A percentile compares a stretch with the other conserved stretches of the same genome.
Evolutionary conservation across 139 green algal species (phyloP).

Genomic region (Mesotaenium endlicherianum): DNA sequence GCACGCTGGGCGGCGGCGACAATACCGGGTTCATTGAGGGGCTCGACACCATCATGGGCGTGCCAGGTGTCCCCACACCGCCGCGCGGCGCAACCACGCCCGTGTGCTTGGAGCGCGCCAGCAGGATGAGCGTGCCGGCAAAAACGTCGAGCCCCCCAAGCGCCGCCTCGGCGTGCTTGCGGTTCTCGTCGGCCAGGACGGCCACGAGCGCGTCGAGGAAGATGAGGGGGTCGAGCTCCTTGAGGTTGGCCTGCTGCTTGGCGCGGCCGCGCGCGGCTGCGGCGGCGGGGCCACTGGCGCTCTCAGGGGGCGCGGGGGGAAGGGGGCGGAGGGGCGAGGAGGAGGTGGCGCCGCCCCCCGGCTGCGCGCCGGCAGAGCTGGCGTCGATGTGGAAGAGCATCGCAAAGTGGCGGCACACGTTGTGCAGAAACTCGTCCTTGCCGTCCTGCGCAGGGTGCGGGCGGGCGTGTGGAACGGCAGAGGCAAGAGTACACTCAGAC

Average conservation of each 20-base stretch:
- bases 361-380: not conserved
- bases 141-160: constrained; percentile 70
- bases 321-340: not conserved
- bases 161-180: constrained; percentile 53
- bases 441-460: not conserved
- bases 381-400: constrained; percentile 73
- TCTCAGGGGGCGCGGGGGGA: not conserved
- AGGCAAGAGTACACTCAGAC: not conserved
- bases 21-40: constrained; percentile 36
- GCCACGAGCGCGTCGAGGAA: constrained; percentile 87
- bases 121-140: constrained; percentile 68
- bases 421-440: constrained; percentile 62
- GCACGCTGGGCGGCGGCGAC: constrained; percentile 10
- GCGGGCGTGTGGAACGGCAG: not conserved
- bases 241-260: constrained; percentile 50
- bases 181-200: constrained; percentile 54
- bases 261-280: not conserved
- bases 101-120: constrained; percentile 47
- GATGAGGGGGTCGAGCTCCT: constrained; percentile 77
- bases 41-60: constrained; percentile 44
- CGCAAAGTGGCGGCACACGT: constrained; percentile 83
- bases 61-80: constrained; percentile 34
- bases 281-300: not conserved
- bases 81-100: constrained; percentile 3
- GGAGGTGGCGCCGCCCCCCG: not conserved